These are phyloP conservation scores for Trypethelium eluteriae DNA, from an alignment of 495 filamentous ascomycete genomes.

Conservation along the genomic window DNA sequence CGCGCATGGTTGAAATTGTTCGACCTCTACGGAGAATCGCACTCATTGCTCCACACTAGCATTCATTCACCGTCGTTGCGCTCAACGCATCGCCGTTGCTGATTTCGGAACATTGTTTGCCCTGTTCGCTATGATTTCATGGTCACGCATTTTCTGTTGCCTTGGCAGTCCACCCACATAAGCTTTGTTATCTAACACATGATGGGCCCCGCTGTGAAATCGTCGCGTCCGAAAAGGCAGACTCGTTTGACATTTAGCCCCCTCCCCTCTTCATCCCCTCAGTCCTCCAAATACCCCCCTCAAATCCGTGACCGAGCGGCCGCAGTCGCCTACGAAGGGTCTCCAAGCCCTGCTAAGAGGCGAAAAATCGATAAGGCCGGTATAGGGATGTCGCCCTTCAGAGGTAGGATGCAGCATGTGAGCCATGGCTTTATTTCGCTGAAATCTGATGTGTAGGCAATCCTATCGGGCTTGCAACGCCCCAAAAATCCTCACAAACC, in stretches of 20 bases:
- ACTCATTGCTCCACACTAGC: too few relatives aligned
- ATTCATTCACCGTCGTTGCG: too few relatives aligned
- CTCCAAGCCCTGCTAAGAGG: constrained; percentile 25
- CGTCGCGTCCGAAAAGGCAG: constrained; percentile 25
- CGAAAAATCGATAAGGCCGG: constrained; percentile 17
- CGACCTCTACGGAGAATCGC: too few relatives aligned
- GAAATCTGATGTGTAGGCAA: background rate
- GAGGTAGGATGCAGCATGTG: background rate
- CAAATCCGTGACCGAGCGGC: constrained; percentile 29
- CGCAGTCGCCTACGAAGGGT: constrained; percentile 24
- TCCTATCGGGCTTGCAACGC: background rate
- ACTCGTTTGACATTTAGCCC: constrained; percentile 34
- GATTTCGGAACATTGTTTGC: too few relatives aligned
- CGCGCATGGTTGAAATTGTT: too few relatives aligned
- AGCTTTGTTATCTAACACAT: background rate
- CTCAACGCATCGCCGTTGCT: too few relatives aligned
- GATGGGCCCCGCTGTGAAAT: background rate
- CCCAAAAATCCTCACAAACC: background rate
- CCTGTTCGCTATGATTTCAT: too few relatives aligned
- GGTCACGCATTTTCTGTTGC: too few relatives aligned
- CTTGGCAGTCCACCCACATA: too few relatives aligned
- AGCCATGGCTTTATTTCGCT: background rate
- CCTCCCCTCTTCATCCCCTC: constrained; percentile 30
- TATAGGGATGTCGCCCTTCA: too few relatives aligned
- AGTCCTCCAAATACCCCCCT: constrained; percentile 18